Evolutionary conservation across 2,329 filamentous ascomycete species (phyloP).

Genomic region (Cadophora sp.): DNA sequence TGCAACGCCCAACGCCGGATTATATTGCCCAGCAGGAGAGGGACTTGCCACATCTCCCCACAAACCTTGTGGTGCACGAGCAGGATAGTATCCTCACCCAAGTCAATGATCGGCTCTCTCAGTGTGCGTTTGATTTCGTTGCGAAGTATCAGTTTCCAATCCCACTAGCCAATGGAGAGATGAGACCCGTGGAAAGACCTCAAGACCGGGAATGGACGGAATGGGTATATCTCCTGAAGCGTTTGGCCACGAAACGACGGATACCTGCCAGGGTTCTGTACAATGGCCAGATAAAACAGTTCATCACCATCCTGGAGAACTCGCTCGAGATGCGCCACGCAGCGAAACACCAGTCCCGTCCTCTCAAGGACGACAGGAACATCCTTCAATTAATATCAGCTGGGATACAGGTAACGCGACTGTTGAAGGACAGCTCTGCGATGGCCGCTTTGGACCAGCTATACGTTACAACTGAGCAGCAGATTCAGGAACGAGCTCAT

Average conservation of each 20-base stretch:
- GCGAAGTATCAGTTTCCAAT: constrained; percentile 92
- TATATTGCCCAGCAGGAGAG: constrained; percentile 79
- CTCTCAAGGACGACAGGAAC: constrained; percentile 87
- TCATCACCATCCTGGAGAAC: constrained; percentile 88
- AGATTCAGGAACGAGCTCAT: constrained; percentile 72
- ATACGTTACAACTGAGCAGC: constrained; percentile 81
- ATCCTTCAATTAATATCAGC: constrained; percentile 88
- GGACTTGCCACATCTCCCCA: constrained; percentile 81
- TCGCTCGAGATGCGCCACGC: constrained; percentile 88
- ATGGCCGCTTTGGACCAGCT: constrained; percentile 74
- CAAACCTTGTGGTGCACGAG: constrained; percentile 82
- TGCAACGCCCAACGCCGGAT: constrained; percentile 74
- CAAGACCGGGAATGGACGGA: constrained; percentile 89
- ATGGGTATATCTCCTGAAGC: constrained; percentile 88
- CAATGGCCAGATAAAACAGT: constrained; percentile 90
- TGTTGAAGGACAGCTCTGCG: constrained; percentile 81
- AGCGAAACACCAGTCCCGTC: constrained; percentile 81
- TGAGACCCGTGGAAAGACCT: constrained; percentile 76
- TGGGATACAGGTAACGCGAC: constrained; percentile 86
- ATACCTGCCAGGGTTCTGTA: constrained; percentile 85
- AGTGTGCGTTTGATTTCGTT: constrained; percentile 89
- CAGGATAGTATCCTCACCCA: constrained; percentile 81
- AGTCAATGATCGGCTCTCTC: constrained; percentile 84
- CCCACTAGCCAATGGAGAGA: constrained; percentile 73
- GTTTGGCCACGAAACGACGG: constrained; percentile 83